These are phyloP conservation scores for Chlorella variabilis DNA, from an alignment of 163 green algal genomes.

Conservation along the genomic window DNA sequence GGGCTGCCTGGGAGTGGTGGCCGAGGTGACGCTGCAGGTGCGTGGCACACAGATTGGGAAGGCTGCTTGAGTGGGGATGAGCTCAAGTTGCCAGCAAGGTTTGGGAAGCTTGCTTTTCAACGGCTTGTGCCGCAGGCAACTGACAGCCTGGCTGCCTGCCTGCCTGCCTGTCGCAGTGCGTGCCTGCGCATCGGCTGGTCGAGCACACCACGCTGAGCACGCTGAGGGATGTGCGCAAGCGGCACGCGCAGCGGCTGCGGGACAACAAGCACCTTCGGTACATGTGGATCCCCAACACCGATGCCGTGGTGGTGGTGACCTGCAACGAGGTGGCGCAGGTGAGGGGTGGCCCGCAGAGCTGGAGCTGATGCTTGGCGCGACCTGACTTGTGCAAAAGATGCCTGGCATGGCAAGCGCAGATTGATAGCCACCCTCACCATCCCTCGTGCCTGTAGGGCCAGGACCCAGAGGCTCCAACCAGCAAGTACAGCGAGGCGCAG, in stretches of 20 bases:
- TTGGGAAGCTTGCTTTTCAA: no score
- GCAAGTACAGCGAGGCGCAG: slow-evolving; percentile 48
- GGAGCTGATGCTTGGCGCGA: no score
- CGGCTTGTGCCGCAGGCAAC: no score
- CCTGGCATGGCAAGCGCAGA: no score
- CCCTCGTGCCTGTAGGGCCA: slow-evolving; percentile 17
- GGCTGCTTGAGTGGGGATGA: no score
- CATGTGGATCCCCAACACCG: slow-evolving; percentile 98
- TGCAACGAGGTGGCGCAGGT: slow-evolving; percentile 64
- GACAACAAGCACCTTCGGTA: slow-evolving; percentile 92
- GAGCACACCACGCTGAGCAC: slow-evolving; percentile 87
- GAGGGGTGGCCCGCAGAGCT: not conserved
- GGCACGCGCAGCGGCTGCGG: slow-evolving; percentile 77
- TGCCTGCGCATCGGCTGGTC: slow-evolving; percentile 82
- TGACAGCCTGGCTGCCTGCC: not conserved
- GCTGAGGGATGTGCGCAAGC: slow-evolving; percentile 64
- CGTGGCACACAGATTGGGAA: not conserved
- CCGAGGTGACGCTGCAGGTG: slow-evolving; percentile 82
- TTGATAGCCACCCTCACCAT: no score
- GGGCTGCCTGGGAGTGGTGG: slow-evolving; percentile 90
- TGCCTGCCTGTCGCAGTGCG: slow-evolving; percentile 62
- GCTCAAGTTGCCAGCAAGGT: no score
- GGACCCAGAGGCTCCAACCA: slow-evolving; percentile 4
- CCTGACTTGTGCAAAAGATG: no score
- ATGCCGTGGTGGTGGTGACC: slow-evolving; percentile 92